Evolutionary conservation across 495 filamentous ascomycete genomes (phyloP).

Genomic region (Opeltia flavorubescens): DNA sequence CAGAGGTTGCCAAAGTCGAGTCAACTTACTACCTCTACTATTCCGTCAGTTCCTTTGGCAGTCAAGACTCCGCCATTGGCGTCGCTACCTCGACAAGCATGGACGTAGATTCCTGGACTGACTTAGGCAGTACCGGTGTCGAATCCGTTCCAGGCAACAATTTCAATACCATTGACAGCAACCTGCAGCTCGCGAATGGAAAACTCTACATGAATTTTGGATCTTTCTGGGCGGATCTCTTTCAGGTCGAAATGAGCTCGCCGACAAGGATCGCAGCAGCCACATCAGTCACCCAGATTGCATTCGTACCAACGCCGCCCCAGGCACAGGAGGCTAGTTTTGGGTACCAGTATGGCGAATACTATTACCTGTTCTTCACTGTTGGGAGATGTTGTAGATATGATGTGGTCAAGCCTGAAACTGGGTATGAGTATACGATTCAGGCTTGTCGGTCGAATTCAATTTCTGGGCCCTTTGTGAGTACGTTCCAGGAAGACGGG

Average conservation of each 20-base stretch:
- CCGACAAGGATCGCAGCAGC: slow-evolving; percentile 24
- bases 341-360: slow-evolving; percentile 38
- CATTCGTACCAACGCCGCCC: slow-evolving; percentile 37
- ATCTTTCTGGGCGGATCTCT: slow-evolving; percentile 55
- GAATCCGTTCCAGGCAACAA: slow-evolving; percentile 26
- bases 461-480: slow-evolving; percentile 40
- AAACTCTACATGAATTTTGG: slow-evolving; percentile 49
- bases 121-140: slow-evolving; percentile 34
- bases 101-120: slow-evolving; percentile 45
- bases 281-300: slow-evolving; percentile 32
- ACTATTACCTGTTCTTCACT: slow-evolving; percentile 56
- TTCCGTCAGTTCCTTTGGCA: slow-evolving; percentile 49
- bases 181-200: slow-evolving; percentile 36
- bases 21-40: slow-evolving; percentile 60
- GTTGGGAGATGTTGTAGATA: slow-evolving; percentile 48
- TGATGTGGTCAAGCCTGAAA: slow-evolving; percentile 30
- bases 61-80: slow-evolving; percentile 48
- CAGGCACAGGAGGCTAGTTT: slow-evolving; percentile 45
- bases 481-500: slow-evolving; percentile 9
- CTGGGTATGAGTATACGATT: slow-evolving; percentile 53
- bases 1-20: slow-evolving; percentile 44
- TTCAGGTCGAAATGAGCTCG: slow-evolving; percentile 41
- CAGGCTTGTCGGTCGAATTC: slow-evolving; percentile 42
- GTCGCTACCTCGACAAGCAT: slow-evolving; percentile 50
- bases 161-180: slow-evolving; percentile 62